Evolutionary conservation across 179 eudicot genomes (phyloP).

Genomic region (Gypsophila paniculata): DNA sequence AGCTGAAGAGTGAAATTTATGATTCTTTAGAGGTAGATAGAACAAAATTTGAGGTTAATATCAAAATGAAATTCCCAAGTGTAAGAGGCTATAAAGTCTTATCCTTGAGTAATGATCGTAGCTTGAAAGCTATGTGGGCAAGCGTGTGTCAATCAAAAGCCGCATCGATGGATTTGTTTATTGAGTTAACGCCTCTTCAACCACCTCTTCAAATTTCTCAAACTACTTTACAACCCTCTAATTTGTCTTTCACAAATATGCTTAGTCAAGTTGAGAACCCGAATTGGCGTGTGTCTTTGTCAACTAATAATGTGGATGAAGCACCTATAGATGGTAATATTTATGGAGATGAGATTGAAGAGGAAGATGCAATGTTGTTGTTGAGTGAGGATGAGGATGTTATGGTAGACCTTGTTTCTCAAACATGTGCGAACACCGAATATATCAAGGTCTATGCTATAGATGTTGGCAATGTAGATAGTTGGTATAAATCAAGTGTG

Average conservation of each 20-base stretch:
- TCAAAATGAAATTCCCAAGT: no score
- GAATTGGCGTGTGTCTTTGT: neutral
- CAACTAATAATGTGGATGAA: neutral
- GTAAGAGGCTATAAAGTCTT: no score
- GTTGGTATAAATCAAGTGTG: neutral
- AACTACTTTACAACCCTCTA: neutral
- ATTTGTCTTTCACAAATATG: neutral
- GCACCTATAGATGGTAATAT: neutral
- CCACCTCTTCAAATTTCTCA: neutral
- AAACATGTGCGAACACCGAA: neutral
- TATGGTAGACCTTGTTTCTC: neutral
- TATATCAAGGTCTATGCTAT: neutral
- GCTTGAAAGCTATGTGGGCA: no score
- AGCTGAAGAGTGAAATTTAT: no score
- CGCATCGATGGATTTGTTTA: neutral
- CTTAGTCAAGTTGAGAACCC: neutral
- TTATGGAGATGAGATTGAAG: no score
- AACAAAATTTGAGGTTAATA: no score
- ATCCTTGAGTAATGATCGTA: no score
- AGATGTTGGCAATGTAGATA: neutral
- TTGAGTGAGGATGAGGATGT: neutral
- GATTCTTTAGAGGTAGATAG: no score
- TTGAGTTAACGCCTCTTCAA: neutral
- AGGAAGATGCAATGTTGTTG: neutral
- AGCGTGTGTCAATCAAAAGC: neutral